Percentiles rank a stretch among this genome's conserved stretches.
Evolutionary conservation across 2,329 filamentous ascomycete genomes (phyloP).

Genomic region (Cercospora brassicicola): DNA sequence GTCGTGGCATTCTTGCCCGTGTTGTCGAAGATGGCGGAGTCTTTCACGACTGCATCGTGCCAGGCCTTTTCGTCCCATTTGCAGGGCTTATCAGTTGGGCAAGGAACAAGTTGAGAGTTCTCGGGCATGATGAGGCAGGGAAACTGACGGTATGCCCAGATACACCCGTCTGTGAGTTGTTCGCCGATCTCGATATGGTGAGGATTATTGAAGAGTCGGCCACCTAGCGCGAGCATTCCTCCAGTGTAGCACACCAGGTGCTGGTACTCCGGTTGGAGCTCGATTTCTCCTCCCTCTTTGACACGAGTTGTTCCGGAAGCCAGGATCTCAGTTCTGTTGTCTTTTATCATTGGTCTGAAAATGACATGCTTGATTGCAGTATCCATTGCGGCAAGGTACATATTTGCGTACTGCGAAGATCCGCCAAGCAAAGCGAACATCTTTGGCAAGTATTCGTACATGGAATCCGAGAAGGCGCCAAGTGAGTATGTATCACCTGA

Average conservation of each 20-base stretch:
- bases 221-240: slow-evolving; percentile 68
- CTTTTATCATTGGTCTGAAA: slow-evolving; percentile 47
- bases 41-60: slow-evolving; percentile 43
- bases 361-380: slow-evolving; percentile 49
- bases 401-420: slow-evolving; percentile 42
- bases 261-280: slow-evolving; percentile 48
- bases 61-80: slow-evolving; percentile 52
- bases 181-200: slow-evolving; percentile 58
- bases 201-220: slow-evolving; percentile 58
- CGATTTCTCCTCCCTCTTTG: slow-evolving; percentile 23
- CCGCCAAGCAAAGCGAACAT: slow-evolving; percentile 35
- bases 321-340: slow-evolving; percentile 45
- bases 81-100: slow-evolving; percentile 43
- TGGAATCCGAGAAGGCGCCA: slow-evolving; percentile 39
- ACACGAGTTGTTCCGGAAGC: slow-evolving; percentile 51
- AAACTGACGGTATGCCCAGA: slow-evolving; percentile 61
- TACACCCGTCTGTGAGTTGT: slow-evolving; percentile 62
- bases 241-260: slow-evolving; percentile 71
- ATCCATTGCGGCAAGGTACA: slow-evolving; percentile 51
- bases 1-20: slow-evolving; percentile 31
- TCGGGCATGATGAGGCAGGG: slow-evolving; percentile 64
- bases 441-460: slow-evolving; percentile 40
- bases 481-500: slow-evolving; percentile 36
- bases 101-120: slow-evolving; percentile 53
- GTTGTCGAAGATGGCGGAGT: slow-evolving; percentile 28